A percentile compares a stretch with the other conserved stretches of the same genome.
These are phyloP conservation scores for Cytidiella melzeri DNA, from an alignment of 768 basidiomycete species.

Conservation along the genomic window DNA sequence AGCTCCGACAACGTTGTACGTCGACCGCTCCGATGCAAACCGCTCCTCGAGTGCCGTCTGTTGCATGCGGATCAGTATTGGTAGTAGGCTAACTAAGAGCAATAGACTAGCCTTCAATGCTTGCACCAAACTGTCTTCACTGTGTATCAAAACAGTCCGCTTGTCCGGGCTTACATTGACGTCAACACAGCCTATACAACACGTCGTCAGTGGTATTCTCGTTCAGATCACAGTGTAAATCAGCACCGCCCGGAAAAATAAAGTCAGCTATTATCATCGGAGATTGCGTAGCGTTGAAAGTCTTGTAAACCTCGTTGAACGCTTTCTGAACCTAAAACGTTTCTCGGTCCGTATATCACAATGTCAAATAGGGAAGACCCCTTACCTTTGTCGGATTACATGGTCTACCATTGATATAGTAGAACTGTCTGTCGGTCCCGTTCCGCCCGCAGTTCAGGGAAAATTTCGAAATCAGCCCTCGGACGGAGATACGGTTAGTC, in stretches of 20 bases:
- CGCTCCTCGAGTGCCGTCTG: constrained; percentile 61
- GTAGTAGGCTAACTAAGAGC: not conserved
- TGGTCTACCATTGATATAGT: constrained; percentile 89
- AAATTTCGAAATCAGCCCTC: constrained; percentile 84
- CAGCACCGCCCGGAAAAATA: constrained; percentile 68
- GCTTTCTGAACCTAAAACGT: constrained; percentile 67
- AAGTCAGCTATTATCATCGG: constrained; percentile 86
- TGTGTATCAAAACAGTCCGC: constrained; percentile 88
- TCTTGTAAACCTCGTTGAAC: constrained; percentile 88
- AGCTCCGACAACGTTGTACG: constrained; percentile 45
- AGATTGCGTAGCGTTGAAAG: constrained; percentile 67
- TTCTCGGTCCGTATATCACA: not conserved
- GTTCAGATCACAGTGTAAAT: too few relatives aligned
- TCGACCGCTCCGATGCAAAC: constrained; percentile 69
- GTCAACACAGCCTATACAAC: constrained; percentile 62
- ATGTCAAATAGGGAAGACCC: not conserved
- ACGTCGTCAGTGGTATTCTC: too few relatives aligned
- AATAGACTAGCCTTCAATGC: constrained; percentile 67
- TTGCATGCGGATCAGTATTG: not conserved
- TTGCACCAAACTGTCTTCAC: constrained; percentile 72
- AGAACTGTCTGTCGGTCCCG: constrained; percentile 83
- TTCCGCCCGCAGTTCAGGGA: constrained; percentile 66
- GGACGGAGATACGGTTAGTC: constrained; percentile 45
- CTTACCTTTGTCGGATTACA: constrained; percentile 70
- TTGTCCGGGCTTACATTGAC: constrained; percentile 97